Percentiles rank a stretch among this genome's conserved stretches.
These are phyloP conservation scores for Corylus heterophylla DNA, from an alignment of 306 rosid species.

Conservation along the genomic window DNA sequence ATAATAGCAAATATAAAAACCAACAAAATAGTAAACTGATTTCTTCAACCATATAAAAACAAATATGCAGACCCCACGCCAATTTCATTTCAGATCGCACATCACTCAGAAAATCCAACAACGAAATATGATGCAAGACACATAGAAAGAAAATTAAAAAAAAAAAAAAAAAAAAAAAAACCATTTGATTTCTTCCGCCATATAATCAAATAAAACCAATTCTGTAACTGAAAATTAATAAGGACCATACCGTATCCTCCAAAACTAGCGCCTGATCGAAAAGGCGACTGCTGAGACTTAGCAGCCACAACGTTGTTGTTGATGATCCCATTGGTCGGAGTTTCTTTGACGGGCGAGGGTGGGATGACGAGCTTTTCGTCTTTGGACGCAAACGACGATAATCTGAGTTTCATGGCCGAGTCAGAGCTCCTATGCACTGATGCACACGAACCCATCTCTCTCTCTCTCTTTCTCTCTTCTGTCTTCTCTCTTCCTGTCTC, in stretches of 20 bases:
- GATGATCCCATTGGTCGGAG: conserved; percentile 32
- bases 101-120: conserved; percentile 21
- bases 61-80: conserved; percentile 28
- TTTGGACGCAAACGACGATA: conserved; percentile 56
- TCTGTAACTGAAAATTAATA: background rate
- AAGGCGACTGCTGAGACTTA: conserved; percentile 50
- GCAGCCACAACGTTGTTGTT: conserved; percentile 32
- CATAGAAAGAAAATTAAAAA: background rate
- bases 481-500: background rate
- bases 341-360: conserved; percentile 62
- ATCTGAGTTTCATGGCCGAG: conserved; percentile 53
- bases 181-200: conserved; percentile 6
- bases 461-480: background rate
- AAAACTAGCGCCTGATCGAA: conserved; percentile 45
- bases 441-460: conserved; percentile 70
- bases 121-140: background rate
- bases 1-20: background rate
- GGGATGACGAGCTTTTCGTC: conserved; percentile 51
- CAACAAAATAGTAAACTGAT: background rate
- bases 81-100: conserved; percentile 22
- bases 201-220: conserved; percentile 4
- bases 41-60: conserved; percentile 16
- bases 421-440: conserved; percentile 56
- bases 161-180: conserved; percentile 3
- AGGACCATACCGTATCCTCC: conserved; percentile 38